phyloP scores from a whole-genome alignment of 306 rosid species.

The Quercus bicolor region DNA sequence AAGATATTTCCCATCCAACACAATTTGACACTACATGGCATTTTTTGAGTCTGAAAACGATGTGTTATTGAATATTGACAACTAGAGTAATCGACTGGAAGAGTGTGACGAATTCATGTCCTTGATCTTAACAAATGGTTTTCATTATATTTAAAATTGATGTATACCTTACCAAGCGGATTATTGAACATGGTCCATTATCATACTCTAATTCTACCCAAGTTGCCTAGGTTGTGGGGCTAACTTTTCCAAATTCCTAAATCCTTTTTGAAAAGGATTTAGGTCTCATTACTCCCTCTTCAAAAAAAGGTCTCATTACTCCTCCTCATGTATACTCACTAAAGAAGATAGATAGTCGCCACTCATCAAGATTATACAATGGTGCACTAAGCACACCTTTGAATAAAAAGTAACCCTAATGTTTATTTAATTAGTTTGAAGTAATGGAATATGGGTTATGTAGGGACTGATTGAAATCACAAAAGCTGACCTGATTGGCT shows the following conservation, averaged over 20 bases:
- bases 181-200: constrained; percentile 1
- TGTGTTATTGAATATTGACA: too few species aligned
- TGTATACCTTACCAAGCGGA: background rate
- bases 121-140: too few species aligned
- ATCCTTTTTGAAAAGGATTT: background rate
- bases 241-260: background rate
- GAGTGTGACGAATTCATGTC: too few species aligned
- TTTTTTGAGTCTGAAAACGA: too few species aligned
- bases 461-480: background rate
- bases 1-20: too few species aligned
- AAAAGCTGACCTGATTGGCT: background rate
- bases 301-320: background rate
- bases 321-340: background rate
- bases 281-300: constrained; percentile 1
- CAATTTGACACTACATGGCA: too few species aligned
- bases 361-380: background rate
- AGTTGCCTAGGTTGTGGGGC: constrained; percentile 15
- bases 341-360: background rate
- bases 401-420: background rate
- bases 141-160: too few species aligned
- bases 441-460: background rate
- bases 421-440: background rate
- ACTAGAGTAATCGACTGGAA: too few species aligned
- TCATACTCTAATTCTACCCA: background rate
- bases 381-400: background rate